A percentile compares a stretch with the other conserved stretches of the same genome.
phyloP scores from a whole-genome alignment of 352 stramenopile genomes.

The Pythium brassicae region DNA sequence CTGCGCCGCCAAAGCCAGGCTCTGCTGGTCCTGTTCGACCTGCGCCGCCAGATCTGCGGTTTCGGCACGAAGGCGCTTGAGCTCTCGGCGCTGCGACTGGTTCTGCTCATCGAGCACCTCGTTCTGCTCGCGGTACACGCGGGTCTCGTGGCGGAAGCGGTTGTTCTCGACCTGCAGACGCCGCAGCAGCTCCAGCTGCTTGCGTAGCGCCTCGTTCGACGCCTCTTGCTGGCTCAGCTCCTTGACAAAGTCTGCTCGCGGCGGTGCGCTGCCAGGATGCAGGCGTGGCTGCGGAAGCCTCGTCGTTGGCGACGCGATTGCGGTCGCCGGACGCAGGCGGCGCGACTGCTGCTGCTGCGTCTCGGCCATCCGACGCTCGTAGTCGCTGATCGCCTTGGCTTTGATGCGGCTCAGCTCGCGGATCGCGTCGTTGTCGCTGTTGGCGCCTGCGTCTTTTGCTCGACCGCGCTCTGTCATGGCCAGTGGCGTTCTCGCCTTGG shows the following conservation, averaged over 20 bases:
- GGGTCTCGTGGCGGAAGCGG: slow-evolving; percentile 51
- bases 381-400: slow-evolving; percentile 31
- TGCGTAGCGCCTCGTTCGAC: slow-evolving; percentile 61
- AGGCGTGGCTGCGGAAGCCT: too few relatives aligned
- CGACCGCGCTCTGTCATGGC: background rate
- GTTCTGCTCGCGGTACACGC: slow-evolving; percentile 40
- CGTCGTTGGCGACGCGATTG: background rate
- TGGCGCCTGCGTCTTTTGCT: background rate
- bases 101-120: slow-evolving; percentile 37
- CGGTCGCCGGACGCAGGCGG: background rate
- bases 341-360: slow-evolving; percentile 6
- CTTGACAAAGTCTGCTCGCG: slow-evolving; percentile 12
- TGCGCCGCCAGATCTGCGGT: slow-evolving; percentile 21
- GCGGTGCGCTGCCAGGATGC: background rate
- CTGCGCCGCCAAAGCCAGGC: slow-evolving; percentile 26
- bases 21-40: slow-evolving; percentile 34
- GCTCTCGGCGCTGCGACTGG: slow-evolving; percentile 37
- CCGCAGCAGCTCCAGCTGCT: slow-evolving; percentile 64
- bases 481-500: background rate
- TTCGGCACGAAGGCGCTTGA: slow-evolving; percentile 42
- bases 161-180: slow-evolving; percentile 72
- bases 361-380: slow-evolving; percentile 20
- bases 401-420: slow-evolving; percentile 29
- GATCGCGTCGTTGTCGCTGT: slow-evolving; percentile 18
- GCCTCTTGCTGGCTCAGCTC: slow-evolving; percentile 49